Evolutionary conservation across 495 filamentous ascomycete genomes (phyloP).

Genomic region (Xeromyces bisporus): DNA sequence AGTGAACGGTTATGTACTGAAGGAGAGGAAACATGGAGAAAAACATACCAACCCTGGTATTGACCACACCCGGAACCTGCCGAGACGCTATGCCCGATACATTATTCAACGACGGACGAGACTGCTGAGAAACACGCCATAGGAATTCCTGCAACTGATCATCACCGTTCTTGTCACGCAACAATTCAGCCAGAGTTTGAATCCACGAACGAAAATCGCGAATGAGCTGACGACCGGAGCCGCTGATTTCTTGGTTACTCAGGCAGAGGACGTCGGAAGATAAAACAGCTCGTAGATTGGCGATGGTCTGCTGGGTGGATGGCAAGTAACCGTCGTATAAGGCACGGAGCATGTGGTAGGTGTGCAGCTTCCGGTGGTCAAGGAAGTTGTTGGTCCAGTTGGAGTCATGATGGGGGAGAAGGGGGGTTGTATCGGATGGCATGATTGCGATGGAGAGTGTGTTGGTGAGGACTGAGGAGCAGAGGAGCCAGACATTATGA

Average conservation of each 20-base stretch:
- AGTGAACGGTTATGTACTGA: too few relatives aligned
- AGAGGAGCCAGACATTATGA: too few relatives aligned
- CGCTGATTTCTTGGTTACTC: slow-evolving; percentile 55
- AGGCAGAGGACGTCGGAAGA: slow-evolving; percentile 64
- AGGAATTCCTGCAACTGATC: slow-evolving; percentile 85
- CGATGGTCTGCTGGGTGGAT: slow-evolving; percentile 66
- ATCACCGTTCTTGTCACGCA: slow-evolving; percentile 64
- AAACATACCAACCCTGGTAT: slow-evolving; percentile 56
- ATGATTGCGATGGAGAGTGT: too few relatives aligned
- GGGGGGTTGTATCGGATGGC: slow-evolving; percentile 49
- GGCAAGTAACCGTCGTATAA: slow-evolving; percentile 81
- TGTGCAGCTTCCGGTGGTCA: slow-evolving; percentile 74
- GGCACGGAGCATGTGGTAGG: slow-evolving; percentile 79
- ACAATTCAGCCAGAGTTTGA: slow-evolving; percentile 53
- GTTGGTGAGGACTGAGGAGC: too few relatives aligned
- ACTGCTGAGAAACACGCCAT: slow-evolving; percentile 58
- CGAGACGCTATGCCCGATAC: too few relatives aligned
- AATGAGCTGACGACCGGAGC: slow-evolving; percentile 54
- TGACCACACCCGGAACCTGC: slow-evolving; percentile 52
- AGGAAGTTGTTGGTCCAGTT: slow-evolving; percentile 61
- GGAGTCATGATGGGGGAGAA: slow-evolving; percentile 72
- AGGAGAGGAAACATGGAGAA: too few relatives aligned
- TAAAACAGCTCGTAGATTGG: slow-evolving; percentile 67
- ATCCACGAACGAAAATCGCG: slow-evolving; percentile 59
- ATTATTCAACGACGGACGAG: slow-evolving; percentile 53